These are phyloP conservation scores for Lasiodiplodia sp. DNA, from an alignment of 2,329 filamentous ascomycete species.

Conservation along the genomic window DNA sequence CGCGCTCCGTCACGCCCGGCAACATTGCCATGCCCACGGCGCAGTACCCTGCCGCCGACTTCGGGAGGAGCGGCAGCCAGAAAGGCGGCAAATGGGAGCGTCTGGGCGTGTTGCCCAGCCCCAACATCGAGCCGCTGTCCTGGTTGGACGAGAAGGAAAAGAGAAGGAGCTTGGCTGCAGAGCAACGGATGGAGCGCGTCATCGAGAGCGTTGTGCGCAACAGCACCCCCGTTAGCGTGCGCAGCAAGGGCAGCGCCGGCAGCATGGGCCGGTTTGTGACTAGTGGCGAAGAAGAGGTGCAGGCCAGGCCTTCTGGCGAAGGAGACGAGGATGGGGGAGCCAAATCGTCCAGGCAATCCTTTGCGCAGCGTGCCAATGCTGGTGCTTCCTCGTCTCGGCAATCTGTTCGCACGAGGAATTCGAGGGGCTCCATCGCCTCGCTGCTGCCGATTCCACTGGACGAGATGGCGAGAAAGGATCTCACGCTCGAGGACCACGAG, in stretches of 20 bases:
- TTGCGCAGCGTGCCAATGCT: slow-evolving; percentile 13
- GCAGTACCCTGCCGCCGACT: neutral
- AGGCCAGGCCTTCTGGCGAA: no score
- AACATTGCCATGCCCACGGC: slow-evolving; percentile 11
- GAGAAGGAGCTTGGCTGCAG: slow-evolving; percentile 16
- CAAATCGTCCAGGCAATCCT: slow-evolving; percentile 17
- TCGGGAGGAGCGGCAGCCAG: neutral
- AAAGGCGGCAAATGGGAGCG: slow-evolving; percentile 21
- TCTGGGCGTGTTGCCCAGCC: slow-evolving; percentile 22
- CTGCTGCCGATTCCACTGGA: slow-evolving; percentile 23
- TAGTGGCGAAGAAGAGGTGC: neutral
- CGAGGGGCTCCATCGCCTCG: slow-evolving; percentile 19
- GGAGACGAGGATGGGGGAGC: neutral
- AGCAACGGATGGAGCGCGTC: slow-evolving; percentile 22
- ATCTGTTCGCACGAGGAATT: slow-evolving; percentile 22
- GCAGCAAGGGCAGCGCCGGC: slow-evolving; percentile 18
- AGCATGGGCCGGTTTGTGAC: slow-evolving; percentile 15
- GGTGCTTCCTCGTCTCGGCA: neutral
- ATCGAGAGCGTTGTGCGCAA: slow-evolving; percentile 27
- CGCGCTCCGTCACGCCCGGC: slow-evolving; percentile 7
- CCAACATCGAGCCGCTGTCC: slow-evolving; percentile 24
- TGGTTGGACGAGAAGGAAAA: slow-evolving; percentile 25
- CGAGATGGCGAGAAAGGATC: slow-evolving; percentile 25
- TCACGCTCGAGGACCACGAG: slow-evolving; percentile 25
- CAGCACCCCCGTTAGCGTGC: slow-evolving; percentile 22